Evolutionary conservation across 768 basidiomycete species (phyloP), one percentile per base, ranked within the genome.

Genomic region (Calvatia gigantea): DNA sequence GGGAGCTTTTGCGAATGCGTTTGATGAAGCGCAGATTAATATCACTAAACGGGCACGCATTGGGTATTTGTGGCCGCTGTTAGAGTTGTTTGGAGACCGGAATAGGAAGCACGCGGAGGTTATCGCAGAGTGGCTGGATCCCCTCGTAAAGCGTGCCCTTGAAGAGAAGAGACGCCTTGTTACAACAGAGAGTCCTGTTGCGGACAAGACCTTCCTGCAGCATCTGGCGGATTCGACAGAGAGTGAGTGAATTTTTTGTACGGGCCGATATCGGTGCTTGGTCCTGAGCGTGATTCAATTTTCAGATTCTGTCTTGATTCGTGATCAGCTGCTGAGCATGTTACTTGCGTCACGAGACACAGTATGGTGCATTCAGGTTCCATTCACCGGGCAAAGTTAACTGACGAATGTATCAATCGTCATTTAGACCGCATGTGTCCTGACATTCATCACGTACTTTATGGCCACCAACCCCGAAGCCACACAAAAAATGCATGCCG

Each of bases 261-360:
- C 2, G 39, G 4, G 6, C 11, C 25, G 19, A 11, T 23, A 6
- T 2, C 11, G 4, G n/a, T 19, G 17, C 8, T 9, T 19, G 12
- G 6, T 17, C 19, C 23, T 42, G 41, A 42, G 11, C 11, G 8
- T 2, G n/a, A 3, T 25, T 42, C 1, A 11, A 23, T 49, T 15
- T 56, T 56, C 61, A 91, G 89, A 91, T 64, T 70, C 70, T 9
- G 73, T 80, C 6, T 66, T 84, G 39, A 87, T 94, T 52, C 82
- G 87, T 19, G 88, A 92, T 69, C 87, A 93, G 59, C 68, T 92
- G 11, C 75, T 92, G 45, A 92, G 83, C 63, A 83, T 91, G 67
- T 72, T 94, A 2, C 72, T 92, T 9, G 91, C 91, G 4, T 80
- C 87, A 21, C 71, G 91, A 52, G 91, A 94, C 69, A 91, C 91